Percentiles rank a stretch among this genome's conserved stretches.
Evolutionary conservation across 768 basidiomycete species (phyloP).

Genomic region (Mycena galericulata): DNA sequence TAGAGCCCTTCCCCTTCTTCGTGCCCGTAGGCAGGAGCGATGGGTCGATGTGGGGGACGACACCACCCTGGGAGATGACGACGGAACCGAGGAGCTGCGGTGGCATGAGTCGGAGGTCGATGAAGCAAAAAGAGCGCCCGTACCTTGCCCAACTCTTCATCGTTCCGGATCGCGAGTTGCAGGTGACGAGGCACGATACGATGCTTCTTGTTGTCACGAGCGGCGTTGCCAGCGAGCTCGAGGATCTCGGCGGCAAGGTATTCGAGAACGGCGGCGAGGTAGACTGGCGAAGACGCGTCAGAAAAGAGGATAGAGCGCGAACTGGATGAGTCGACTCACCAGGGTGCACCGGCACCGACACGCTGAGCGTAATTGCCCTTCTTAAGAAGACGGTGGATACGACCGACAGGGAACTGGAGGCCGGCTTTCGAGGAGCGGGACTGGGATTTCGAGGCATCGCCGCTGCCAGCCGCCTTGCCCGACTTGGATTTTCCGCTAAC

Average conservation of each 20-base stretch:
- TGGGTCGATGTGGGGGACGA: slow-evolving; percentile 12
- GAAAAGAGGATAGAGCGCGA: not conserved
- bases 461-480: slow-evolving; percentile 59
- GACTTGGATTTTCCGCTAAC: slow-evolving; percentile 60
- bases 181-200: slow-evolving; percentile 88
- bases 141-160: slow-evolving; percentile 62
- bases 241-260: slow-evolving; percentile 88
- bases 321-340: slow-evolving; percentile 46
- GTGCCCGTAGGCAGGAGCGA: slow-evolving; percentile 13
- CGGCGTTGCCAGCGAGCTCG: slow-evolving; percentile 83
- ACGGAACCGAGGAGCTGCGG: slow-evolving; percentile 23
- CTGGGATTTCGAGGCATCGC: slow-evolving; percentile 55
- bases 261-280: slow-evolving; percentile 85
- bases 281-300: slow-evolving; percentile 56
- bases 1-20: slow-evolving; percentile 12
- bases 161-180: slow-evolving; percentile 86
- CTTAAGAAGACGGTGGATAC: slow-evolving; percentile 82
- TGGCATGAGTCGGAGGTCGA: not conserved
- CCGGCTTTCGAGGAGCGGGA: slow-evolving; percentile 73
- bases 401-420: slow-evolving; percentile 83
- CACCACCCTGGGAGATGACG: slow-evolving; percentile 29
- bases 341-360: slow-evolving; percentile 81
- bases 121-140: not conserved
- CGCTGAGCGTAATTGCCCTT: slow-evolving; percentile 81
- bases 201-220: slow-evolving; percentile 78